Evolutionary conservation across 257 asterid genomes (phyloP).

Genomic region (Thymus quinquecostatus): DNA sequence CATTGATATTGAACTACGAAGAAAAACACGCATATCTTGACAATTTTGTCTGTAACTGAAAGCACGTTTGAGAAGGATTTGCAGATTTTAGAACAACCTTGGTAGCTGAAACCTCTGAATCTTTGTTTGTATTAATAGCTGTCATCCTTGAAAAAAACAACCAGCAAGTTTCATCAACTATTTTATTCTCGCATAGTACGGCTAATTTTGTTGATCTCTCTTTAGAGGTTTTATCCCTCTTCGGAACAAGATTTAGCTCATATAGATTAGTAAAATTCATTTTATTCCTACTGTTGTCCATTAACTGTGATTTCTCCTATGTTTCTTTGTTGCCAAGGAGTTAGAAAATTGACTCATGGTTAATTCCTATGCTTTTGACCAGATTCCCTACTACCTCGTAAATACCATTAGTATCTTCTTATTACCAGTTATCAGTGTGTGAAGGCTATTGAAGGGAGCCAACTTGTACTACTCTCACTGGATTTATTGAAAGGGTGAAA

Average conservation of each 20-base stretch:
- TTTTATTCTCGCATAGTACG: background rate
- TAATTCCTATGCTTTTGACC: conserved; percentile 20
- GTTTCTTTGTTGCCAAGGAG: conserved; percentile 18
- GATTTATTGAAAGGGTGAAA: background rate
- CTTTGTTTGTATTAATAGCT: background rate
- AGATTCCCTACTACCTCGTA: background rate
- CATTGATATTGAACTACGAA: no score
- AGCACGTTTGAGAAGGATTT: conserved; percentile 2
- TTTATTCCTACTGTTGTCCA: conserved; percentile 16
- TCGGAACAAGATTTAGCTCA: no score
- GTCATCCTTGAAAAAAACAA: background rate
- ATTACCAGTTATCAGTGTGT: background rate
- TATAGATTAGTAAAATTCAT: background rate
- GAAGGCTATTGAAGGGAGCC: background rate
- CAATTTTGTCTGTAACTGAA: background rate
- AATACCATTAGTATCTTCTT: background rate
- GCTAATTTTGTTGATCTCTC: background rate
- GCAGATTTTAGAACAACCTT: background rate
- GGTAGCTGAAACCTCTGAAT: background rate
- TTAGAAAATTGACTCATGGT: background rate
- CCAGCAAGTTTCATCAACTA: background rate
- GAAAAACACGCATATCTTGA: background rate
- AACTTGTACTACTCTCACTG: background rate
- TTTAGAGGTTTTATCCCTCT: background rate
- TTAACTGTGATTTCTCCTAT: background rate